A percentile compares a stretch with the other conserved stretches of the same genome.
Evolutionary conservation across 1,139 yeast species (phyloP).

Genomic region (Nakaseomyces kungkrabaensis): DNA sequence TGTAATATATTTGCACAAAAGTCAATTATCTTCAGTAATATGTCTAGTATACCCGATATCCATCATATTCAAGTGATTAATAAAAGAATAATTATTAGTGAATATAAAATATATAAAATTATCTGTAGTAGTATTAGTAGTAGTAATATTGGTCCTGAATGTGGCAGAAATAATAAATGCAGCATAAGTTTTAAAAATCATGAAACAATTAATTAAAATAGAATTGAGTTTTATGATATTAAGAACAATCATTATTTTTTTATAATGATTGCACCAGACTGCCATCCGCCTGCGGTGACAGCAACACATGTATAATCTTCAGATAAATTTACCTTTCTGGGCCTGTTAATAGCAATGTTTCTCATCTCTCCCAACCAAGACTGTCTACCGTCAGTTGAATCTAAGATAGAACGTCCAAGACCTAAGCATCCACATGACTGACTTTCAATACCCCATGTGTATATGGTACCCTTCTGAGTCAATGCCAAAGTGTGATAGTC

Average conservation of each 20-base stretch:
- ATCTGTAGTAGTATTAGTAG: too few relatives aligned
- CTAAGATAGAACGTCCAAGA: conserved; percentile 33
- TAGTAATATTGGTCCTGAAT: too few relatives aligned
- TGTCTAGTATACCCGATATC: too few relatives aligned
- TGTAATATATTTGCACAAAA: too few relatives aligned
- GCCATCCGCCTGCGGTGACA: conserved; percentile 76
- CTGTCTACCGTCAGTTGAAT: conserved; percentile 13
- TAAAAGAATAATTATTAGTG: too few relatives aligned
- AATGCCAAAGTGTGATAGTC: conserved; percentile 67
- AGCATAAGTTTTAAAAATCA: not conserved
- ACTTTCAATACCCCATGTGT: conserved; percentile 65
- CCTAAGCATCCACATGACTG: conserved; percentile 63
- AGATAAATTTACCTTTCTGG: conserved; percentile 34
- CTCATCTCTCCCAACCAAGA: conserved; percentile 27
- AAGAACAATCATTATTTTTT: conserved; percentile 5
- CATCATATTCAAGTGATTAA: too few relatives aligned
- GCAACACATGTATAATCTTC: conserved; percentile 36
- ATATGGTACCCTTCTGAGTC: conserved; percentile 47
- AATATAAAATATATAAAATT: too few relatives aligned
- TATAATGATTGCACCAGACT: conserved; percentile 49
- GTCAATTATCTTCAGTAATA: too few relatives aligned
- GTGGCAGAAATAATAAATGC: too few relatives aligned
- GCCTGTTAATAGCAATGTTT: conserved; percentile 38
- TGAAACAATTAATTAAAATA: not conserved
- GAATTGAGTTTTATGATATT: too few relatives aligned